A percentile compares a stretch with the other conserved stretches of the same genome.
Evolutionary conservation across 1,139 yeast genomes (phyloP).

Genomic region (Suhomyces terraborum): DNA sequence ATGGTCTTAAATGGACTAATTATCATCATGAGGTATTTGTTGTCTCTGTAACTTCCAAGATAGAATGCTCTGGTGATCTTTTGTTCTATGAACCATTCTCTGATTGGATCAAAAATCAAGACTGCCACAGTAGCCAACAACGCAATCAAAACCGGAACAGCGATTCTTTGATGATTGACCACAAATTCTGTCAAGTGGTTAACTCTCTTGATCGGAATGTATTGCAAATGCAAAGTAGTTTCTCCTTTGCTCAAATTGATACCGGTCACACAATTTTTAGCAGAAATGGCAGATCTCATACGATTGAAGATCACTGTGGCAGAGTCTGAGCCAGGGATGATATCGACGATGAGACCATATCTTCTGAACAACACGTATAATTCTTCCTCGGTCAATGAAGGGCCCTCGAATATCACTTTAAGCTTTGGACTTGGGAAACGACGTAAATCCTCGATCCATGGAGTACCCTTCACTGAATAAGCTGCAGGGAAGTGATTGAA

Average conservation of each 20-base stretch:
- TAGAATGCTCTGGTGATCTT: constrained; percentile 60
- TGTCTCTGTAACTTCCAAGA: constrained; percentile 35
- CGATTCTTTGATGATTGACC: constrained; percentile 77
- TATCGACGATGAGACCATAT: constrained; percentile 81
- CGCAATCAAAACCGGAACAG: constrained; percentile 58
- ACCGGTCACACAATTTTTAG: constrained; percentile 91
- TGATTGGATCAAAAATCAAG: constrained; percentile 85
- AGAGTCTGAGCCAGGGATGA: constrained; percentile 54
- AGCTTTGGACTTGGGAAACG: constrained; percentile 68
- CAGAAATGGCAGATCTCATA: constrained; percentile 74
- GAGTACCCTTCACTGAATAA: constrained; percentile 82
- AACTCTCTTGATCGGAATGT: constrained; percentile 55
- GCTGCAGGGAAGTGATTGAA: constrained; percentile 42
- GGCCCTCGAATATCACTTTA: constrained; percentile 73
- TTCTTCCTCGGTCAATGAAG: constrained; percentile 76
- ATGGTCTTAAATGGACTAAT: constrained; percentile 30
- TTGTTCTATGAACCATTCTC: constrained; percentile 76
- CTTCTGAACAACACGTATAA: constrained; percentile 80
- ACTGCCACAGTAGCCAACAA: constrained; percentile 74
- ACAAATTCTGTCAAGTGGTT: constrained; percentile 58
- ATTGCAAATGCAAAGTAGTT: constrained; percentile 73
- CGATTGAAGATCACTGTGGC: constrained; percentile 59
- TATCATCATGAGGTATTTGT: constrained; percentile 30
- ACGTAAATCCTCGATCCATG: constrained; percentile 94
- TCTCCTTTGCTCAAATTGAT: constrained; percentile 50